Percentiles rank a stretch among this genome's conserved stretches.
Evolutionary conservation across 2,329 filamentous ascomycete genomes (phyloP).

Genomic region (Penicillium sp.): DNA sequence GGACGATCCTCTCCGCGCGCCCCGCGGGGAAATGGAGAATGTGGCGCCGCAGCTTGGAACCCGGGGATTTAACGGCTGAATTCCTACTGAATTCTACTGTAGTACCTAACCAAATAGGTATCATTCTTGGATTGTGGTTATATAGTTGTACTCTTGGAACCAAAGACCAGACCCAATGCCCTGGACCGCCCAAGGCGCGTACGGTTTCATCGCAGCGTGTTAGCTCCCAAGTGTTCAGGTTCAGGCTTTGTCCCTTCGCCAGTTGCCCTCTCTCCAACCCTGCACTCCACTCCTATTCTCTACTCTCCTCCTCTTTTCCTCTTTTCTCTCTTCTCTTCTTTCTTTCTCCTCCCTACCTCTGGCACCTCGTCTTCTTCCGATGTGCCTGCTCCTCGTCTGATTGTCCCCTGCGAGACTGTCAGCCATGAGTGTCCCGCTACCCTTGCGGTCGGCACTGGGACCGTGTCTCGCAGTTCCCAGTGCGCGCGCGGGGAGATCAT

Average conservation of each 20-base stretch:
- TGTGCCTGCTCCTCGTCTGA: constrained; percentile 17
- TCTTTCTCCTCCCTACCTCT: background rate
- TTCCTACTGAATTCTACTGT: too few species aligned
- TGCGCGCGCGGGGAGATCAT: constrained; percentile 31
- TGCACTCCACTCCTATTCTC: background rate
- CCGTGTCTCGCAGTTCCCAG: constrained; percentile 34
- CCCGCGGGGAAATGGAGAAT: constrained; percentile 1
- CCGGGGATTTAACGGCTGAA: background rate
- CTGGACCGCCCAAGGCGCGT: background rate
- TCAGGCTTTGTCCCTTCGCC: background rate
- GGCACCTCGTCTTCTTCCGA: constrained; percentile 3
- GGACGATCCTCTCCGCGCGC: constrained; percentile 5
- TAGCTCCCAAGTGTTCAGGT: background rate
- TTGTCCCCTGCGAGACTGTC: constrained; percentile 7
- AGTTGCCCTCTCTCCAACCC: background rate
- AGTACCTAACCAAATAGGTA: too few species aligned
- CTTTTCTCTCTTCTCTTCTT: background rate
- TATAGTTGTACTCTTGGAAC: background rate
- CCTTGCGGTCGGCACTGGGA: constrained; percentile 36
- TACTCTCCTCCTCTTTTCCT: background rate
- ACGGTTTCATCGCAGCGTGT: constrained; percentile 8
- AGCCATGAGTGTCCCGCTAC: constrained; percentile 36
- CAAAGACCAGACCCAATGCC: background rate
- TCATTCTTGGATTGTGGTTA: background rate
- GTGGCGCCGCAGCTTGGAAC: background rate